Percentiles rank a stretch among this genome's conserved stretches.
phyloP scores from a whole-genome alignment of 306 rosid genomes.

The Citrullus mucosospermus region DNA sequence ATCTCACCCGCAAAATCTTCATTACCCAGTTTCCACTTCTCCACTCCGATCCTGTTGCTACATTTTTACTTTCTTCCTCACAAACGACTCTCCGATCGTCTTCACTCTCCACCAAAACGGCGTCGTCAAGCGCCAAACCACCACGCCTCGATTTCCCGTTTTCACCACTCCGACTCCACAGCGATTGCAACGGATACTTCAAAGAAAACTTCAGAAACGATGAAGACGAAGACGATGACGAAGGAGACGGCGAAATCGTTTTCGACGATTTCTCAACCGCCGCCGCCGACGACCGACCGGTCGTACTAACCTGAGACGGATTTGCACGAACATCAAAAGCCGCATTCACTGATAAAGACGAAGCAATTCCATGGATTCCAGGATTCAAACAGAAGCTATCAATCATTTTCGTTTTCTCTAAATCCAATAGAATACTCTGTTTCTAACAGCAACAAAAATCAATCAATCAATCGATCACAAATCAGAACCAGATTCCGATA shows the following conservation, averaged over 20 bases:
- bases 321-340: slow-evolving; percentile 42
- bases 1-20: slow-evolving; percentile 58
- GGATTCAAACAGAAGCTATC: slow-evolving; percentile 52
- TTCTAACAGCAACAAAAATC: background rate
- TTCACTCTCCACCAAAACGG: slow-evolving; percentile 30
- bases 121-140: slow-evolving; percentile 56
- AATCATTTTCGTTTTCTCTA: slow-evolving; percentile 18
- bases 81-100: slow-evolving; percentile 13
- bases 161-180: slow-evolving; percentile 58
- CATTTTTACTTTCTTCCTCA: slow-evolving; percentile 15
- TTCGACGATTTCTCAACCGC: slow-evolving; percentile 20
- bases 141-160: slow-evolving; percentile 17
- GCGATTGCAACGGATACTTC: slow-evolving; percentile 42
- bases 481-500: background rate
- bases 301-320: slow-evolving; percentile 18
- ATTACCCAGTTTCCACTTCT: slow-evolving; percentile 58
- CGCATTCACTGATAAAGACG: slow-evolving; percentile 40
- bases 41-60: slow-evolving; percentile 9
- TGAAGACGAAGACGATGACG: background rate
- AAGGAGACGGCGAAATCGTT: slow-evolving; percentile 13
- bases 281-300: background rate
- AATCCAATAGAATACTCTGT: background rate
- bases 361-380: slow-evolving; percentile 34
- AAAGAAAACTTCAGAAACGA: slow-evolving; percentile 46
- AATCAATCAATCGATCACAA: background rate